A percentile compares a stretch with the other conserved stretches of the same genome.
These are phyloP conservation scores for Stagonosporopsis chrysanthemi DNA, from an alignment of 2,329 filamentous ascomycete genomes.

Conservation along the genomic window DNA sequence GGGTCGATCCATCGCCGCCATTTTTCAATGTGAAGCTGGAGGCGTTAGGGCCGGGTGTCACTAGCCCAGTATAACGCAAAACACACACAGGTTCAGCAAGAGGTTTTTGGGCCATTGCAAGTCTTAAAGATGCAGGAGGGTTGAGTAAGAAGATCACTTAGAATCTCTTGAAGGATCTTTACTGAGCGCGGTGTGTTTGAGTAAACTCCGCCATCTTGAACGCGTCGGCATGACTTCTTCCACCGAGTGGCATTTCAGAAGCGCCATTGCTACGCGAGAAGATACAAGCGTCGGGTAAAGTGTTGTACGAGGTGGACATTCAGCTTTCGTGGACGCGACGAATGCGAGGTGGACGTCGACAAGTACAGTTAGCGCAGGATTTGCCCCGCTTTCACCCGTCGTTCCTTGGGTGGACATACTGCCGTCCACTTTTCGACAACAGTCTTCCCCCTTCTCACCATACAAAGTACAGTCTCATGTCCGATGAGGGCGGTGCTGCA, in stretches of 20 bases:
- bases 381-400: neutral
- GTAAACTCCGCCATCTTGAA: neutral
- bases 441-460: neutral
- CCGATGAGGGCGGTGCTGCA: neutral
- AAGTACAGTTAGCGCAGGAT: neutral
- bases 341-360: neutral
- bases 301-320: constrained; percentile 9
- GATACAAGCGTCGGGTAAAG: neutral
- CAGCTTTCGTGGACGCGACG: no score
- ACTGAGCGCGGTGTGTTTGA: neutral
- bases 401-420: neutral
- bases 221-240: neutral
- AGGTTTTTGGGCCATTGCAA: neutral
- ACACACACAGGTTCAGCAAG: constrained; percentile 5
- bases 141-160: neutral
- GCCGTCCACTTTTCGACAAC: neutral
- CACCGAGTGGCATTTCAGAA: neutral
- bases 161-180: neutral
- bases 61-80: constrained; percentile 1
- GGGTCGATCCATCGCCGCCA: neutral
- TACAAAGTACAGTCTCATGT: no score
- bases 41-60: neutral
- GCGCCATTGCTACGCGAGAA: neutral
- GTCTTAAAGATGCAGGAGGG: no score
- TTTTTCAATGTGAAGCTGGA: constrained; percentile 5